Conservation (phyloP, 768 basidiomycete species). For the Mrakia hoshinonis region DNA sequence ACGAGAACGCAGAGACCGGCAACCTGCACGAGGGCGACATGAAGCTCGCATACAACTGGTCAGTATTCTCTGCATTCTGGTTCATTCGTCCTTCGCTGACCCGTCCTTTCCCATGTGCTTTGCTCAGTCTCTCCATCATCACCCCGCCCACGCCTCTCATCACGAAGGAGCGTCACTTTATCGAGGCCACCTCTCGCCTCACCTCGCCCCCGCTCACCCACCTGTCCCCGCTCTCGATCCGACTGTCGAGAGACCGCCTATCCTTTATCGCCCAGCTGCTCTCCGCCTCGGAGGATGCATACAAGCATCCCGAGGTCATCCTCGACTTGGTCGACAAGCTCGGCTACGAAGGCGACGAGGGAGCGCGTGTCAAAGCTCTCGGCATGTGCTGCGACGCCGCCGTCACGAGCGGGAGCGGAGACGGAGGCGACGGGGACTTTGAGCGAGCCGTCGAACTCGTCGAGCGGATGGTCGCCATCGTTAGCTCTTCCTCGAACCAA, state of each 20-base stretch:
- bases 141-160: conserved; percentile 55
- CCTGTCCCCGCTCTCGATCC: conserved; percentile 85
- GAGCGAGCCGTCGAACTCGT: conserved; percentile 60
- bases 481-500: conserved; percentile 29
- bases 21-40: conserved; percentile 90
- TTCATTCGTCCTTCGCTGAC: background rate
- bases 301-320: conserved; percentile 84
- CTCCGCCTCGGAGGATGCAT: conserved; percentile 73
- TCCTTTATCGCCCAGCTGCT: conserved; percentile 79
- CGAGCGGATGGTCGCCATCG: conserved; percentile 57
- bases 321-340: conserved; percentile 83
- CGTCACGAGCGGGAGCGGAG: conserved; percentile 37
- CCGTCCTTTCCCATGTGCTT: conserved; percentile 14
- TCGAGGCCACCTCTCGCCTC: conserved; percentile 92
- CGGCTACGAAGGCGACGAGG: conserved; percentile 58
- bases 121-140: conserved; percentile 60
- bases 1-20: conserved; percentile 85
- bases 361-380: conserved; percentile 70
- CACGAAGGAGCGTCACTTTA: conserved; percentile 72
- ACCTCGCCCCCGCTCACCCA: conserved; percentile 56
- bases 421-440: conserved; percentile 63
- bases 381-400: conserved; percentile 89
- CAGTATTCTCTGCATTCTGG: conserved; percentile 31
- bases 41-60: conserved; percentile 97
- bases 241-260: conserved; percentile 79